Base-by-base conservation (phyloP, 148 eudicot species). In the Rhododendron ovatum region DNA sequence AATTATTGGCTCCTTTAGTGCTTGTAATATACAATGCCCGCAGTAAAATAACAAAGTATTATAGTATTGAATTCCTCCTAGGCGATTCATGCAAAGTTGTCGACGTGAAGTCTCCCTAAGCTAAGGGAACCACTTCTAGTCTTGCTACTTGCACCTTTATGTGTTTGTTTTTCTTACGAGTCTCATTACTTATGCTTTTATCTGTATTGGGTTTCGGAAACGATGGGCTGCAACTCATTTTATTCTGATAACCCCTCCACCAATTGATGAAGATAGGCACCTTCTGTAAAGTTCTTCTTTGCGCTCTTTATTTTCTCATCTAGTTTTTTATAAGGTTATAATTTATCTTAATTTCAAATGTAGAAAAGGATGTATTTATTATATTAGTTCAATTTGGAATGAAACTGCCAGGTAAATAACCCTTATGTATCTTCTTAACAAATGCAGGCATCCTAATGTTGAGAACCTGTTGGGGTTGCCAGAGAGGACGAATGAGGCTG, bases 221-320 rank as follows among this genome's bases (percentile, higher is more conserved):
- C 91, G 91, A 61, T 96, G 97, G 96, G 93, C 93, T 30, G 59
- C 75, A 5, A 86, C 92, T 79, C 80, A 61, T 39, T 59, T 95
- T 69, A 79, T 95, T 87, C 91, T 94, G 78, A 89, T 94, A 76
- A 92, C 99, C 83, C 97, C 98, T 45, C 99, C 98, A 53, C 99
- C 99, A 82, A 93, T 96, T 51, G 97, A 96, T 83, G 99, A 96
- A 92, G 92, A 78, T 80, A 91, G 86, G 35, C 98, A 98, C 50
- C 87, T 94, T 57, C 41, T 82, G 99, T 96, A 89, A 87, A 88
- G 51, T 88, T 80, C 88, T 43, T 37, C 39, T 55, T 15, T 3
- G 1, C 0, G 20, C 48, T 18, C 79, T 77, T 41, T 33, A 77
- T 41, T 22, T 77, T 41, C 45, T 22, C 5, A 77, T 22, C 26